These are phyloP conservation scores for Fonsecaea nubica DNA, from an alignment of 2,329 filamentous ascomycete species.

Conservation along the genomic window DNA sequence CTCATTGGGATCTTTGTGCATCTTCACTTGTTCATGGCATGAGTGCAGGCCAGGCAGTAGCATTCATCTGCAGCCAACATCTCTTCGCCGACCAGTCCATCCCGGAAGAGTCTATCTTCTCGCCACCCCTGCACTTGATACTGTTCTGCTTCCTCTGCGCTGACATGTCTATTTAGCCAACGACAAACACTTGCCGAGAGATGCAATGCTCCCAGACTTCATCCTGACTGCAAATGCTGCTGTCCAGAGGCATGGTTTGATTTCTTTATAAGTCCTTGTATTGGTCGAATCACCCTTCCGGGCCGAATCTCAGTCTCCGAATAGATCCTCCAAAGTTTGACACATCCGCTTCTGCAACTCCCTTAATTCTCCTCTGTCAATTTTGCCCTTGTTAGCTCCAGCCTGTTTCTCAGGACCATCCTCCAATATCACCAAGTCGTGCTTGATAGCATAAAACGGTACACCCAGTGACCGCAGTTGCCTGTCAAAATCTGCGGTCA, in stretches of 20 bases:
- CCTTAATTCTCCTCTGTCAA: conserved; percentile 52
- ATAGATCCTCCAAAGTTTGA: conserved; percentile 59
- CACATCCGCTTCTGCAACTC: conserved; percentile 58
- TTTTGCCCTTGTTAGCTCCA: conserved; percentile 38
- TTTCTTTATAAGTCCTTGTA: neutral
- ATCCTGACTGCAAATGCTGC: neutral
- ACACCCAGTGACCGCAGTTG: conserved; percentile 65
- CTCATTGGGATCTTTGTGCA: neutral
- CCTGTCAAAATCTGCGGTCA: conserved; percentile 64
- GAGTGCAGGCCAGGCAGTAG: neutral
- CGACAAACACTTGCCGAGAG: neutral
- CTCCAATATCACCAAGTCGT: conserved; percentile 50
- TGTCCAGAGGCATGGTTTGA: neutral
- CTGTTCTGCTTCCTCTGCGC: neutral
- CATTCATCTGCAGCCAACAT: neutral
- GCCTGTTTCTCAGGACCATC: conserved; percentile 30
- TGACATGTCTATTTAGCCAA: neutral
- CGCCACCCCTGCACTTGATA: neutral
- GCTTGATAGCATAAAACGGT: conserved; percentile 65
- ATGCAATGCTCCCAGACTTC: neutral
- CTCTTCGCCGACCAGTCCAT: neutral
- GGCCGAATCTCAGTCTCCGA: conserved; percentile 40
- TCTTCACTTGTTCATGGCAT: neutral
- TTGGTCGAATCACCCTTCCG: neutral
- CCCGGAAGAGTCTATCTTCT: neutral